Evolutionary conservation across 2,329 filamentous ascomycete genomes (phyloP).

Genomic region (Cladophialophora immunda): DNA sequence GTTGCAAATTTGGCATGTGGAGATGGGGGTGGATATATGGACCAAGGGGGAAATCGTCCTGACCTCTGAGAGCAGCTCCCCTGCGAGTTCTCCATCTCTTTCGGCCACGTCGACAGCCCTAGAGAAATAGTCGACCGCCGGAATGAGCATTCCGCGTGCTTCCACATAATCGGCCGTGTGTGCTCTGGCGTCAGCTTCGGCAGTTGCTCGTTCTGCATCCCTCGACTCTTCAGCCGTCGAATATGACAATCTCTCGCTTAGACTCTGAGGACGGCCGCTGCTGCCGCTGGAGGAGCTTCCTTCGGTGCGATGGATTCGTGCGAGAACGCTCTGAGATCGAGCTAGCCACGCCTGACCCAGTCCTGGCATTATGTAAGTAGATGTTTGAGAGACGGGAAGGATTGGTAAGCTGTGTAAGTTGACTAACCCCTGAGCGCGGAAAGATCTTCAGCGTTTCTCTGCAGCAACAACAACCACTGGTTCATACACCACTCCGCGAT

Average conservation of each 20-base stretch:
- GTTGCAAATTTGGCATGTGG: constrained; percentile 25
- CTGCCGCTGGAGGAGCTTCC: constrained; percentile 49
- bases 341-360: constrained; percentile 62
- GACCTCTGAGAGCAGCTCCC: constrained; percentile 57
- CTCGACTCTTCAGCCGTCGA: constrained; percentile 43
- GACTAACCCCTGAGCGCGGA: constrained; percentile 53
- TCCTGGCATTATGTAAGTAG: constrained; percentile 45
- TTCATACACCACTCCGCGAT: constrained; percentile 60
- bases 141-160: constrained; percentile 60
- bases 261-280: constrained; percentile 40
- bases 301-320: constrained; percentile 57
- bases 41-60: constrained; percentile 31
- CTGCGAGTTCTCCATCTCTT: constrained; percentile 48
- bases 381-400: background rate
- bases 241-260: constrained; percentile 30
- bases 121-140: constrained; percentile 61
- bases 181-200: constrained; percentile 50
- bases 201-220: constrained; percentile 42
- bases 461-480: constrained; percentile 57
- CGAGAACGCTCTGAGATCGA: constrained; percentile 59
- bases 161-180: constrained; percentile 59
- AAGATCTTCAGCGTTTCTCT: constrained; percentile 55
- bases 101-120: constrained; percentile 57
- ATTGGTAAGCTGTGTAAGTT: constrained; percentile 17
- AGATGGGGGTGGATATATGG: constrained; percentile 25